Percentiles rank a stretch among this genome's conserved stretches.
phyloP scores from a whole-genome alignment of 2,329 filamentous ascomycete genomes.

The Coleophoma cylindrospora region DNA sequence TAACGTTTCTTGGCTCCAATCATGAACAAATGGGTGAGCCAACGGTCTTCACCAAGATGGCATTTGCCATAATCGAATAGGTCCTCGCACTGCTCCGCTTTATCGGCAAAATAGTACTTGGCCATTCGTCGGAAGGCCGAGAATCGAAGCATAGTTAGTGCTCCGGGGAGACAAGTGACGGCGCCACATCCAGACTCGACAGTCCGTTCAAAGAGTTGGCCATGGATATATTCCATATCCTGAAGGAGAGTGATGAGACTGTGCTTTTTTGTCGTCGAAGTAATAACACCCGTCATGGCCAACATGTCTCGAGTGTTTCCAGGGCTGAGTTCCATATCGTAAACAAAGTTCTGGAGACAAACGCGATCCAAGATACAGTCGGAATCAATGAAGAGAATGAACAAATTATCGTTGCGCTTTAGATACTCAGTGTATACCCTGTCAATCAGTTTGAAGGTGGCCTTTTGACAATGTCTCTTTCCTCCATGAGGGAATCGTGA shows the following conservation, averaged over 20 bases:
- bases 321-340: slow-evolving; percentile 96
- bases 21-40: slow-evolving; percentile 98
- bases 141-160: slow-evolving; percentile 92
- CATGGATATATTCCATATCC: slow-evolving; percentile 98
- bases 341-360: slow-evolving; percentile 96
- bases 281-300: slow-evolving; percentile 97
- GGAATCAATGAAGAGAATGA: slow-evolving; percentile 95
- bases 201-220: slow-evolving; percentile 90
- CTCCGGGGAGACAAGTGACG: slow-evolving; percentile 91
- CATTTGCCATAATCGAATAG: slow-evolving; percentile 96
- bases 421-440: slow-evolving; percentile 86
- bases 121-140: slow-evolving; percentile 96
- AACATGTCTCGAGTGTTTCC: slow-evolving; percentile 90
- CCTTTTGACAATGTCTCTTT: slow-evolving; percentile 90
- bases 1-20: slow-evolving; percentile 89
- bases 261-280: slow-evolving; percentile 83
- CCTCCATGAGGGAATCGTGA: slow-evolving; percentile 91
- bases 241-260: slow-evolving; percentile 88
- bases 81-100: slow-evolving; percentile 91
- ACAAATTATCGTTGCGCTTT: slow-evolving; percentile 83
- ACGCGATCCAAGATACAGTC: slow-evolving; percentile 90
- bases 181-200: slow-evolving; percentile 92
- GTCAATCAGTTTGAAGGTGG: slow-evolving; percentile 89
- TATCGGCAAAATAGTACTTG: slow-evolving; percentile 97
- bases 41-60: slow-evolving; percentile 90